These are phyloP conservation scores for Cryphonectria carpinicola DNA, from an alignment of 2,329 filamentous ascomycete genomes.

Conservation along the genomic window DNA sequence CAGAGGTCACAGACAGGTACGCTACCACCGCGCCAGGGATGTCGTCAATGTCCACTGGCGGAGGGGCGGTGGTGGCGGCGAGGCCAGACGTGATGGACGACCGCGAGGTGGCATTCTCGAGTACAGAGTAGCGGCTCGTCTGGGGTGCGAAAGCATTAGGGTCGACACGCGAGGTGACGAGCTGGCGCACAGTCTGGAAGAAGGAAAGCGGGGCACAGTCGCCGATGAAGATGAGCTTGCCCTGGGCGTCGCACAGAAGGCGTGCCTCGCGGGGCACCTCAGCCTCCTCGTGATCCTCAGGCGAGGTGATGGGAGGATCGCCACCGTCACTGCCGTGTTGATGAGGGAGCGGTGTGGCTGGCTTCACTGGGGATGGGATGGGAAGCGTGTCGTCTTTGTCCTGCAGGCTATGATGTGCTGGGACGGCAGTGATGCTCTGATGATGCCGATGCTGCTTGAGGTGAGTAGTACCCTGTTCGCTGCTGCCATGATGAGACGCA, in stretches of 20 bases:
- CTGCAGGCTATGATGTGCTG: neutral
- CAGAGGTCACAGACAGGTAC: slow-evolving; percentile 48
- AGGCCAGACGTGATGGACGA: slow-evolving; percentile 39
- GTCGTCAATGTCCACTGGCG: slow-evolving; percentile 35
- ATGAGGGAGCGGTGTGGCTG: neutral
- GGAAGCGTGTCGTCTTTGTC: neutral
- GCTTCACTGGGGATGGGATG: neutral
- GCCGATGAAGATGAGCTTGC: slow-evolving; percentile 59
- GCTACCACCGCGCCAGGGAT: slow-evolving; percentile 39
- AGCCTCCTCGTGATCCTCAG: slow-evolving; percentile 48
- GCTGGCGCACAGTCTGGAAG: slow-evolving; percentile 57
- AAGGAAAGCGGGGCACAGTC: slow-evolving; percentile 61
- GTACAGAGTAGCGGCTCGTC: slow-evolving; percentile 52
- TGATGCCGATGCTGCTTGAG: slow-evolving; percentile 15
- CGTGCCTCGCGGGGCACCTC: slow-evolving; percentile 59
- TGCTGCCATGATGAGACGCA: slow-evolving; percentile 19
- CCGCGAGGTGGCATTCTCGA: slow-evolving; percentile 50
- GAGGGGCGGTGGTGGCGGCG: slow-evolving; percentile 28
- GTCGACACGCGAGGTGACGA: slow-evolving; percentile 54
- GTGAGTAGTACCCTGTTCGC: slow-evolving; percentile 8
- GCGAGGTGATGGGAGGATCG: slow-evolving; percentile 31
- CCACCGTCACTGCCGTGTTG: slow-evolving; percentile 34
- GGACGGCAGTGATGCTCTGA: slow-evolving; percentile 19
- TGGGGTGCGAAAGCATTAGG: slow-evolving; percentile 55
- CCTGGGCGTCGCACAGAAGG: slow-evolving; percentile 55